Percentiles rank a stretch among this genome's conserved stretches.
These are phyloP conservation scores for Amanita rubescens DNA, from an alignment of 768 basidiomycete genomes.

Conservation along the genomic window DNA sequence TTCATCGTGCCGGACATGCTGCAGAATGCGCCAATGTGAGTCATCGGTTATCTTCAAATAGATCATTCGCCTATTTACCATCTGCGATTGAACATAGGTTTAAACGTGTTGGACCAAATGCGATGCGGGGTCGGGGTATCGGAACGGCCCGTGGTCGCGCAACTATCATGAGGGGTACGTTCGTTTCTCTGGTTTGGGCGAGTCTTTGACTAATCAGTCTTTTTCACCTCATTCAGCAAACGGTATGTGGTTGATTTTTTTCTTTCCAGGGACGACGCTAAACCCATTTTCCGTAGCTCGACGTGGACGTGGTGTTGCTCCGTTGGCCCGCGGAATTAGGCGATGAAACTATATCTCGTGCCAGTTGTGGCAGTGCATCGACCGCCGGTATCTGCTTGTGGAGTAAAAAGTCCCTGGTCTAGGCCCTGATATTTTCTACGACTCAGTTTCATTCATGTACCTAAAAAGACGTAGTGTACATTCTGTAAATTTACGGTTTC, in stretches of 20 bases:
- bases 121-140: constrained; percentile 98
- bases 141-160: constrained; percentile 98
- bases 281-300: constrained; percentile 46
- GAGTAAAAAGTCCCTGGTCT: neutral
- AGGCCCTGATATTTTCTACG: neutral
- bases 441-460: neutral
- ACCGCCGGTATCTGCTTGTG: neutral
- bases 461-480: neutral
- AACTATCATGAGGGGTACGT: constrained; percentile 93
- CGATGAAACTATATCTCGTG: constrained; percentile 34
- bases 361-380: no score
- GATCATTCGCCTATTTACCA: neutral
- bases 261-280: neutral
- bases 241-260: constrained; percentile 39
- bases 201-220: neutral
- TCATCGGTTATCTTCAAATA: constrained; percentile 11
- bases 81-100: constrained; percentile 59
- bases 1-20: constrained; percentile 99
- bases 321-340: constrained; percentile 72
- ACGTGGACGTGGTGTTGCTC: constrained; percentile 75
- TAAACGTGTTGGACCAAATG: constrained; percentile 96
- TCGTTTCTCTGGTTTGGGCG: neutral
- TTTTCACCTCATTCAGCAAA: constrained; percentile 47
- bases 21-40: constrained; percentile 97
- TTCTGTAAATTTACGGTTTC: no score